phyloP scores from a whole-genome alignment of 1,139 yeast species.

The Taiozyma onychis region DNA sequence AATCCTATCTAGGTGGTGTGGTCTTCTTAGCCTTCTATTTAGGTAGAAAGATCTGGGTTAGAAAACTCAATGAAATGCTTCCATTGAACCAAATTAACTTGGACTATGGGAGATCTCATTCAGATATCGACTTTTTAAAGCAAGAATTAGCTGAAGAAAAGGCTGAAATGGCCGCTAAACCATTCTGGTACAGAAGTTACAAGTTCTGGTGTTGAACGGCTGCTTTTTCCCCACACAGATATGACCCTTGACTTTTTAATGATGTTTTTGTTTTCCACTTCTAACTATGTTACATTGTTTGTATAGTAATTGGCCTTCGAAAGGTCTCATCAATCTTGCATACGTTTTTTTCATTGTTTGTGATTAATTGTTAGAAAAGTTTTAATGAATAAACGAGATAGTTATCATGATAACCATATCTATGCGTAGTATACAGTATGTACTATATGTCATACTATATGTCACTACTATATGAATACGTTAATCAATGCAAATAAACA shows the following conservation, averaged over 20 bases:
- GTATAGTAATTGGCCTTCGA: neutral
- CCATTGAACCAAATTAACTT: constrained; percentile 39
- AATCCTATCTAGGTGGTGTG: constrained; percentile 37
- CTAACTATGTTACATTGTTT: neutral
- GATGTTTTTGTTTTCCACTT: neutral
- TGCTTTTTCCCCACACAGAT: too few relatives aligned
- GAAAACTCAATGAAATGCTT: constrained; percentile 31
- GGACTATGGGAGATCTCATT: constrained; percentile 44
- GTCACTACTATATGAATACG: too few relatives aligned
- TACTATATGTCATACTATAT: too few relatives aligned
- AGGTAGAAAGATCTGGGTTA: constrained; percentile 36
- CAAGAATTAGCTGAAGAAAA: constrained; percentile 45
- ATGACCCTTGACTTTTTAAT: neutral
- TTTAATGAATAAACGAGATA: neutral
- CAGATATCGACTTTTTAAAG: constrained; percentile 39
- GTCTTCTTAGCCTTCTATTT: constrained; percentile 31
- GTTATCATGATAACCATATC: neutral
- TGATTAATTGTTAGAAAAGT: neutral
- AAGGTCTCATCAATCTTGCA: neutral
- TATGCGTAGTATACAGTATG: too few relatives aligned
- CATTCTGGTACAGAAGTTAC: constrained; percentile 30
- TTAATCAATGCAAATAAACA: too few relatives aligned
- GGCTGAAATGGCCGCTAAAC: constrained; percentile 29
- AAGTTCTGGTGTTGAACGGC: constrained; percentile 10
- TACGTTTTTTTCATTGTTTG: neutral